Evolutionary conservation across 106 monocot species (phyloP), one percentile per base, ranked within the genome.

Genomic region (Dioscorea zingiberensis): DNA sequence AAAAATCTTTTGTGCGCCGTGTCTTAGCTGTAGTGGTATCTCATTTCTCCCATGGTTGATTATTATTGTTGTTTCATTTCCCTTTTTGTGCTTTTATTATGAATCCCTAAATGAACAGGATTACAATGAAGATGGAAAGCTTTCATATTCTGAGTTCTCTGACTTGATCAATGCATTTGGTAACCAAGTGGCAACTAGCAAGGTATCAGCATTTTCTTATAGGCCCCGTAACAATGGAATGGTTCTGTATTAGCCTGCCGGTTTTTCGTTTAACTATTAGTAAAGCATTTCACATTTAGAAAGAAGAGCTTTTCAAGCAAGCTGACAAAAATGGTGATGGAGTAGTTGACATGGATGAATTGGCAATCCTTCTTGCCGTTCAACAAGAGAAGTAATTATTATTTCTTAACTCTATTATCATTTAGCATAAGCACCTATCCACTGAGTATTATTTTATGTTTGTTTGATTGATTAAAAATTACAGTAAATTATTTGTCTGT

Each of bases 281-380:
- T 1, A 38, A 38, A 38, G 6, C 4, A 38, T 66, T 19, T 13
- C 16, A 44, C 27, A 19, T 63, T 70, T 73, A 95, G 94, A 85
- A 71, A 79, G 83, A 95, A 74, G 84, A 93, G 44, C 79, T 93
- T 64, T 93, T 93, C 80, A 87, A 76, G 51, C 68, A 78, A 80
- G 95, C 81, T 59, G 95, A 97, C 73, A 84, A 66, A 51, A 97
- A 91, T 74, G 77, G 75, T n/a, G 95, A 97, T 80, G 91, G 83
- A 57, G 69, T 86, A 27, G 91, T 97, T 47, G 88, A 88, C 62
- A 84, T 92, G 73, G 87, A 93, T 74, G 92, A 93, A 69, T 68
- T 93, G 69, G 79, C 92, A 44, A 68, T 59, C 22, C 84, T 97
- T 59, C 64, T 97, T 44, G 73, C 91, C 45, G 18, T 72, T 70